Conservation (phyloP, 345 rosid species). For the Diplotaxis tenuifolia region DNA sequence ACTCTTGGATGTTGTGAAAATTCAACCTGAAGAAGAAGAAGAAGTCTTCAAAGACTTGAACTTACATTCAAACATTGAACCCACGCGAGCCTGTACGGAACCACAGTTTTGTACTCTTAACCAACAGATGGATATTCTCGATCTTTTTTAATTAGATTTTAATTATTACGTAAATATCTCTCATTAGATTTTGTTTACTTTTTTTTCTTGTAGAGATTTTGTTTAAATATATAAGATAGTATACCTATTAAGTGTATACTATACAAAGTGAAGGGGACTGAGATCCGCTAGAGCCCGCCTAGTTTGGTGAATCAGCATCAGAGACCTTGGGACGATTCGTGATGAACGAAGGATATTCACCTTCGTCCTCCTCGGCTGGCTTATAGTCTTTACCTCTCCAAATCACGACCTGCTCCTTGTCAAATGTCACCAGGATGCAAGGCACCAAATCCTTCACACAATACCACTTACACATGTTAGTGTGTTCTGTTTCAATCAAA, state of each 20-base stretch:
- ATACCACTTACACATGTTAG: background rate
- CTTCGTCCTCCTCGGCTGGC: constrained; percentile 41
- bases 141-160: background rate
- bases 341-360: background rate
- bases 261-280: background rate
- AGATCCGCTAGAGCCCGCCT: too few species aligned
- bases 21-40: background rate
- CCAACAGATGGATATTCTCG: background rate
- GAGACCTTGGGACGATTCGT: background rate
- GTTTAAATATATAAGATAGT: too few species aligned
- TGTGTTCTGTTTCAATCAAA: background rate
- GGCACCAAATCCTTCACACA: constrained; percentile 73
- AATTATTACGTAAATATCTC: background rate
- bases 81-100: background rate
- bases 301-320: background rate
- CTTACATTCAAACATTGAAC: background rate
- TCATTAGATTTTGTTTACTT: background rate
- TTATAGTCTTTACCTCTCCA: constrained; percentile 77
- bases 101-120: background rate
- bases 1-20: background rate
- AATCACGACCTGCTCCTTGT: constrained; percentile 84
- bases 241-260: too few species aligned
- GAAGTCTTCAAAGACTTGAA: background rate
- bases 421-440: constrained; percentile 81
- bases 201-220: background rate